A percentile compares a stretch with the other conserved stretches of the same genome.
phyloP scores from a whole-genome alignment of 495 filamentous ascomycete genomes.

The Podospora conica region DNA sequence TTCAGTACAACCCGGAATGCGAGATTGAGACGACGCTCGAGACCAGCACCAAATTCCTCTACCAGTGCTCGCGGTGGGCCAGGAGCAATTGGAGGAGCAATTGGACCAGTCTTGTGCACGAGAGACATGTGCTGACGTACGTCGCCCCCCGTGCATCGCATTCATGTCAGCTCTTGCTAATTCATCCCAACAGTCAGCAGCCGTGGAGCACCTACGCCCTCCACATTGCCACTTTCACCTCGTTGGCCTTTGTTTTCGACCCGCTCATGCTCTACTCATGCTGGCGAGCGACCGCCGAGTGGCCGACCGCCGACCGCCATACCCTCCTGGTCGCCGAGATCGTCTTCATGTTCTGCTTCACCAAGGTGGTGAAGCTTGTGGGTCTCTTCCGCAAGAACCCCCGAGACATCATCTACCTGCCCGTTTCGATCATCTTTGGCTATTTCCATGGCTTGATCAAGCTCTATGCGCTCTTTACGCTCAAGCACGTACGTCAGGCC shows the following conservation, averaged over 20 bases:
- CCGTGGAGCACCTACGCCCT: conserved; percentile 73
- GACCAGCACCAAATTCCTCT: conserved; percentile 64
- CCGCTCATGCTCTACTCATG: conserved; percentile 52
- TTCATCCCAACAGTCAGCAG: conserved; percentile 47
- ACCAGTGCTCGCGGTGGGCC: conserved; percentile 76
- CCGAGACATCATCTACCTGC: conserved; percentile 59
- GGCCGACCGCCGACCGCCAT: conserved; percentile 35
- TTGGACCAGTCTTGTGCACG: conserved; percentile 65
- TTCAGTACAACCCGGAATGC: conserved; percentile 68
- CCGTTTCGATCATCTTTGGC: conserved; percentile 69
- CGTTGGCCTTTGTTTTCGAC: conserved; percentile 61
- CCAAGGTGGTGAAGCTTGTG: conserved; percentile 70
- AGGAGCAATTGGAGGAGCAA: conserved; percentile 80
- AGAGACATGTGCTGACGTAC: conserved; percentile 64
- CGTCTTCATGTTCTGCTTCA: conserved; percentile 48
- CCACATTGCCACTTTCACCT: conserved; percentile 66
- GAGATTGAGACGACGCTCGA: conserved; percentile 73
- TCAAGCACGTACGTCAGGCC: conserved; percentile 54
- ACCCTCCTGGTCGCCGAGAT: conserved; percentile 47
- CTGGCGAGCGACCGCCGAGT: conserved; percentile 43
- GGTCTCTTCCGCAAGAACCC: conserved; percentile 69
- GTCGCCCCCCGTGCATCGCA: conserved; percentile 27
- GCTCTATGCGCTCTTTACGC: conserved; percentile 63
- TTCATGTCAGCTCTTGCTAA: neutral
- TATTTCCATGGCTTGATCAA: conserved; percentile 75